phyloP scores from a whole-genome alignment of 176 grass and related monocot species.

The Metroxylon sagu region DNA sequence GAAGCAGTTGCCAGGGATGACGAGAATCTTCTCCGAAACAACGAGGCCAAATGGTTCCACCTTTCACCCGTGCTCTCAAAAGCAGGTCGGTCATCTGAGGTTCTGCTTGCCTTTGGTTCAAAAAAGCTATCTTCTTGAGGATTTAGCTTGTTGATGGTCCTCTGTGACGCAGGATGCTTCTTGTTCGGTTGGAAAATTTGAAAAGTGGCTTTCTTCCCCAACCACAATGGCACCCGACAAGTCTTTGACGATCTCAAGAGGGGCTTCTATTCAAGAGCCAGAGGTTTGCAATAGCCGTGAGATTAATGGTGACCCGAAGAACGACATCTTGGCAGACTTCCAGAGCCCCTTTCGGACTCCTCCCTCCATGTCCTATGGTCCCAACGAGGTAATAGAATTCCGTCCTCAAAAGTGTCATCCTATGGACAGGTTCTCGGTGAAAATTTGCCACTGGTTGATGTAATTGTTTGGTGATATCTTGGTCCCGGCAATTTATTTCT shows the following conservation, averaged over 20 bases:
- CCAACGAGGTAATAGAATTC: conserved; percentile 32
- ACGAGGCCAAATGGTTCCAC: conserved; percentile 18
- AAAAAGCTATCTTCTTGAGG: background rate
- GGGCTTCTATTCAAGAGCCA: conserved; percentile 9
- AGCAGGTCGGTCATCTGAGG: conserved; percentile 24
- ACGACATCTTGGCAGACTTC: conserved; percentile 25
- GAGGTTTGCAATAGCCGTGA: conserved; percentile 9
- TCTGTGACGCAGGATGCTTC: conserved; percentile 21
- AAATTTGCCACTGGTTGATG: no score
- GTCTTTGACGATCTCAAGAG: conserved; percentile 24
- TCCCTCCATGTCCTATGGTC: conserved; percentile 57
- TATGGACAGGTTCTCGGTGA: no score
- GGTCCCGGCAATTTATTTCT: conserved; percentile 11
- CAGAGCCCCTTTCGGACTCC: conserved; percentile 80
- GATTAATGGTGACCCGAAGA: conserved; percentile 23
- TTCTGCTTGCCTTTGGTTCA: background rate
- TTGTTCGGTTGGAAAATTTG: conserved; percentile 41
- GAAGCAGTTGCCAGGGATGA: conserved; percentile 40
- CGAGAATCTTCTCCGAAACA: conserved; percentile 12
- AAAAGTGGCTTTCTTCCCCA: conserved; percentile 63
- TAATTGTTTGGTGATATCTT: no score
- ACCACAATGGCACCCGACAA: background rate
- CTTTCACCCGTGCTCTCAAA: conserved; percentile 58
- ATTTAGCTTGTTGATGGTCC: background rate
- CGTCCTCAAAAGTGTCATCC: no score